Conservation (phyloP, 805 yeast species). For the Danielia reshetovae region DNA sequence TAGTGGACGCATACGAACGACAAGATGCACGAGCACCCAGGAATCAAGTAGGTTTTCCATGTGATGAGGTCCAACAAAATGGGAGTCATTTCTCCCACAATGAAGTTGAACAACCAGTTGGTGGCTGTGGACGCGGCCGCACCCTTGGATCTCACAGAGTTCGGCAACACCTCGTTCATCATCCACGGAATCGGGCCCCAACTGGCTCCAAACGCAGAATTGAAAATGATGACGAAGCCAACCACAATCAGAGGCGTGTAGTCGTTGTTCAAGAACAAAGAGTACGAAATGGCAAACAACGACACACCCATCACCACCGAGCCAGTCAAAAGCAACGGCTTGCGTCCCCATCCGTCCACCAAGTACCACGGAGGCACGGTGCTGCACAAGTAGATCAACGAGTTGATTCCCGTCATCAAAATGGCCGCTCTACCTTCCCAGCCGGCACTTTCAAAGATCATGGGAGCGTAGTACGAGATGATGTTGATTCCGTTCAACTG, state of each 20-base stretch:
- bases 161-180: slow-evolving; percentile 83
- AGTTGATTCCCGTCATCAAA: slow-evolving; percentile 78
- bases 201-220: slow-evolving; percentile 80
- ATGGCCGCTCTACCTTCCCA: slow-evolving; percentile 88
- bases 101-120: slow-evolving; percentile 88
- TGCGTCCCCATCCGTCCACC: slow-evolving; percentile 89
- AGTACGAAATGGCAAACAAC: slow-evolving; percentile 59
- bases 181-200: slow-evolving; percentile 98
- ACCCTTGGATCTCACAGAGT: slow-evolving; percentile 81
- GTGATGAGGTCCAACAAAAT: slow-evolving; percentile 68
- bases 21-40: slow-evolving; percentile 70
- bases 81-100: slow-evolving; percentile 92
- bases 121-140: slow-evolving; percentile 89
- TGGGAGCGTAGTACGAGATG: slow-evolving; percentile 87
- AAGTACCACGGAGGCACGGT: slow-evolving; percentile 90
- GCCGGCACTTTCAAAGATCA: slow-evolving; percentile 93
- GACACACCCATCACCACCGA: slow-evolving; percentile 77
- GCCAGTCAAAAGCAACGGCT: slow-evolving; percentile 77
- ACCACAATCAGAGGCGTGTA: slow-evolving; percentile 72
- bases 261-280: slow-evolving; percentile 28
- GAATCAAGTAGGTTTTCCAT: slow-evolving; percentile 81
- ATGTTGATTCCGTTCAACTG: slow-evolving; percentile 93
- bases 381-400: slow-evolving; percentile 39
- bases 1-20: slow-evolving; percentile 71
- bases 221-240: slow-evolving; percentile 68